These are phyloP conservation scores for Penicillium crystallinum DNA, from an alignment of 495 filamentous ascomycete species.

Conservation along the genomic window DNA sequence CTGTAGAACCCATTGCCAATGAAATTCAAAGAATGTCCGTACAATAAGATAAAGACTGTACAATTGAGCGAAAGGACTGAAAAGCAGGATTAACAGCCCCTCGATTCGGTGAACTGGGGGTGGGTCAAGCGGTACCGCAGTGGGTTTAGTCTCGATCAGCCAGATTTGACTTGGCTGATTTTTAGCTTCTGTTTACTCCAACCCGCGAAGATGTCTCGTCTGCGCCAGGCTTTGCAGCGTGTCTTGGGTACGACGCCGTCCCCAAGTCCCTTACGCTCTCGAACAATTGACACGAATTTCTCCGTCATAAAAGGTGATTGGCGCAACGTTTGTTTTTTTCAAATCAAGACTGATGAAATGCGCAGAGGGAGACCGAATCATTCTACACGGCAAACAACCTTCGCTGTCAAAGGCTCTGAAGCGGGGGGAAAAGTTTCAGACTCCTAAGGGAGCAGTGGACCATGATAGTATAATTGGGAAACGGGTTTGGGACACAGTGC, in stretches of 20 bases:
- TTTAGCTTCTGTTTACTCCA: constrained; percentile 8
- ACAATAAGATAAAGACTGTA: neutral
- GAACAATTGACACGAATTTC: constrained; percentile 40
- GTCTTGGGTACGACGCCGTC: constrained; percentile 25
- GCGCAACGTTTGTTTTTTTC: neutral
- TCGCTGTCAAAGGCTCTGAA: constrained; percentile 48
- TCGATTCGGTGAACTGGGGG: constrained; percentile 13
- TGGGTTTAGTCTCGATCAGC: constrained; percentile 10
- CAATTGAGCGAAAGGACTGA: neutral
- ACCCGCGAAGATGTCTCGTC: constrained; percentile 33
- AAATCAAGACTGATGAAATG: constrained; percentile 1
- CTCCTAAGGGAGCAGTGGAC: constrained; percentile 45
- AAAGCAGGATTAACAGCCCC: constrained; percentile 11
- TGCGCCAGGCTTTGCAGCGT: constrained; percentile 34
- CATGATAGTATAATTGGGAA: constrained; percentile 64
- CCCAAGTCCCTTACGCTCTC: constrained; percentile 8
- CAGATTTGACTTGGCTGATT: constrained; percentile 13
- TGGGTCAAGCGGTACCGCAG: constrained; percentile 10
- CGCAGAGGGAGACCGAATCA: constrained; percentile 54
- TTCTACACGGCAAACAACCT: constrained; percentile 48
- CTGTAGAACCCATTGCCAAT: constrained; percentile 31
- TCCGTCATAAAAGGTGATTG: constrained; percentile 36
- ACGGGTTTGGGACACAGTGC: constrained; percentile 48
- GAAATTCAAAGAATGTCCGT: constrained; percentile 2
- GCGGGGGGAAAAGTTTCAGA: constrained; percentile 38